A percentile compares a stretch with the other conserved stretches of the same genome.
These are phyloP conservation scores for Grosmannia clavigera DNA, from an alignment of 2,329 filamentous ascomycete species.

Conservation along the genomic window DNA sequence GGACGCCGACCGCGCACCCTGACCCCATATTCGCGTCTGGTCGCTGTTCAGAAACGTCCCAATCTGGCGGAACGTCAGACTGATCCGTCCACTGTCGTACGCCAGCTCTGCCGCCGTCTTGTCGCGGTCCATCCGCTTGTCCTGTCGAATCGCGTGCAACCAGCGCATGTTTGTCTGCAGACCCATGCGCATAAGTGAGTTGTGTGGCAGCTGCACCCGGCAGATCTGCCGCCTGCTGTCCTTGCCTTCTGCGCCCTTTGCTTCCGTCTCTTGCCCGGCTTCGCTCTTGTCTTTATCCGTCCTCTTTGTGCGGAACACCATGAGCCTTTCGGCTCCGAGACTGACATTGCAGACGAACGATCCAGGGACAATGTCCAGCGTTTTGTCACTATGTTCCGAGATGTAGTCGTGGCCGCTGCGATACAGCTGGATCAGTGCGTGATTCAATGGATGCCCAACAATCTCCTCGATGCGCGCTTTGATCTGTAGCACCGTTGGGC, in stretches of 20 bases:
- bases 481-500: conserved; percentile 57
- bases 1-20: conserved; percentile 63
- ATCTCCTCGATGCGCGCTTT: conserved; percentile 55
- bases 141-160: conserved; percentile 84
- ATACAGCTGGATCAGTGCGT: conserved; percentile 87
- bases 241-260: conserved; percentile 12
- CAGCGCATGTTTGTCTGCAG: conserved; percentile 71
- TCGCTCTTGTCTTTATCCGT: conserved; percentile 18
- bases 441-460: conserved; percentile 74
- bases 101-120: conserved; percentile 60
- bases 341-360: conserved; percentile 89
- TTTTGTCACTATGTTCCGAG: conserved; percentile 94
- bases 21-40: conserved; percentile 72
- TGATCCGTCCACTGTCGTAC: conserved; percentile 68
- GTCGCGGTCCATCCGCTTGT: conserved; percentile 59
- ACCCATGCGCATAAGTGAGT: conserved; percentile 77
- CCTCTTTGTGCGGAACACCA: conserved; percentile 80
- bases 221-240: conserved; percentile 41
- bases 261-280: not conserved
- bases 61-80: conserved; percentile 81
- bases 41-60: conserved; percentile 65
- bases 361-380: conserved; percentile 69
- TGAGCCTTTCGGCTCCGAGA: conserved; percentile 80
- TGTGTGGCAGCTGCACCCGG: conserved; percentile 68
- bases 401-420: conserved; percentile 84